Percentiles rank a stretch among this genome's conserved stretches.
Conservation (phyloP, 1,139 yeast species). For the Suhomyces guaymorum region DNA sequence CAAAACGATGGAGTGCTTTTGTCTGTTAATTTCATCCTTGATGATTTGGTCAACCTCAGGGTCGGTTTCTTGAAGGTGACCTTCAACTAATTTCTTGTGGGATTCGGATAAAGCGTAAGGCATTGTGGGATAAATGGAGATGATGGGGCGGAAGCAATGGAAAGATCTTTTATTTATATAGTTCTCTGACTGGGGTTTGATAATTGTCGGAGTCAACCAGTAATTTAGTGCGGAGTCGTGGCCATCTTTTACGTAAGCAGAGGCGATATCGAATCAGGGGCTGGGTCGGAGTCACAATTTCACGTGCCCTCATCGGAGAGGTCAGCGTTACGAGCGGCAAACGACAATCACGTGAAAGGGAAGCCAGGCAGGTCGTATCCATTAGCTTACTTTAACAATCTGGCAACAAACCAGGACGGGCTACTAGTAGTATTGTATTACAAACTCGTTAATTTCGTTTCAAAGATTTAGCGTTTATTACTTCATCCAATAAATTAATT, state of each 20-base stretch:
- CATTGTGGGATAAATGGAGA: slow-evolving; percentile 21
- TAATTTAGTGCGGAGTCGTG: slow-evolving; percentile 10
- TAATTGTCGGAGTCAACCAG: slow-evolving; percentile 11
- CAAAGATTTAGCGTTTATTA: not conserved
- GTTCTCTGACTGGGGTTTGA: slow-evolving; percentile 1
- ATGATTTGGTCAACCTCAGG: slow-evolving; percentile 83
- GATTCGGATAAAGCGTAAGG: slow-evolving; percentile 66
- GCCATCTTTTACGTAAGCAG: slow-evolving; percentile 1
- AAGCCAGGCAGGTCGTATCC: too few relatives aligned
- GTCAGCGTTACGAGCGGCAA: too few relatives aligned
- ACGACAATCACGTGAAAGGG: not conserved
- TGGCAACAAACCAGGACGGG: too few relatives aligned
- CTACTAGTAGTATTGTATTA: not conserved
- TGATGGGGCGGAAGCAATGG: slow-evolving; percentile 1
- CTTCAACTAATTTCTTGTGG: slow-evolving; percentile 67
- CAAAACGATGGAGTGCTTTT: slow-evolving; percentile 88
- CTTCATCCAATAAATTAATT: not conserved
- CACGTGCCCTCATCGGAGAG: too few relatives aligned
- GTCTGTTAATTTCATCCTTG: slow-evolving; percentile 88
- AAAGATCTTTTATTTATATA: slow-evolving; percentile 7
- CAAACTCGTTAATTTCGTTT: too few relatives aligned
- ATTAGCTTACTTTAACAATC: too few relatives aligned
- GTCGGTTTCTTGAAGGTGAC: slow-evolving; percentile 71
- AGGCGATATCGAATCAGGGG: not conserved
- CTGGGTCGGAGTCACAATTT: slow-evolving; percentile 6